Conservation (phyloP, 2,329 filamentous ascomycete species). For the Aureobasidium sp. region DNA sequence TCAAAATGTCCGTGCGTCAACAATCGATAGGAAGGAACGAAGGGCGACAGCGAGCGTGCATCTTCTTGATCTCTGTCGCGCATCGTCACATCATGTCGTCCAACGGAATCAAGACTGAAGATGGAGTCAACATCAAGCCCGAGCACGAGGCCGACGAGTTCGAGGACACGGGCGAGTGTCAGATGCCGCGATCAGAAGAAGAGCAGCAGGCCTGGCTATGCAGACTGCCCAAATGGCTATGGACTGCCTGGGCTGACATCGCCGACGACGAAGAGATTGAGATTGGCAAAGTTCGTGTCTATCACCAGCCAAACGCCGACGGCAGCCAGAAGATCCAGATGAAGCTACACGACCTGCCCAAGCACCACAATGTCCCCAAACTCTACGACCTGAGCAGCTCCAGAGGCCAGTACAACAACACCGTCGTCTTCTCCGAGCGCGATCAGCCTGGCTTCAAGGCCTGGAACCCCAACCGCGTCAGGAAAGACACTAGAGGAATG, state of each 20-base stretch:
- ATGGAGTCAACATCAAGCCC: slow-evolving; percentile 27
- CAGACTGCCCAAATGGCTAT: slow-evolving; percentile 70
- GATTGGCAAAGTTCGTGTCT: slow-evolving; percentile 62
- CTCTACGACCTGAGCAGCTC: slow-evolving; percentile 77
- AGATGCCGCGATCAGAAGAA: slow-evolving; percentile 15
- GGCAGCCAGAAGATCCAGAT: slow-evolving; percentile 40
- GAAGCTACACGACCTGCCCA: slow-evolving; percentile 54
- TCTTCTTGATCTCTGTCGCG: neutral
- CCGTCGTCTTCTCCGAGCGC: slow-evolving; percentile 88
- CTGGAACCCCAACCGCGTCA: slow-evolving; percentile 18
- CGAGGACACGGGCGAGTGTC: slow-evolving; percentile 36
- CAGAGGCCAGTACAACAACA: slow-evolving; percentile 64
- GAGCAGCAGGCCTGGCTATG: slow-evolving; percentile 52
- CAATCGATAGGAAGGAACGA: neutral
- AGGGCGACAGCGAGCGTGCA: neutral
- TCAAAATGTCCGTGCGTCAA: neutral
- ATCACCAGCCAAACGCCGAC: slow-evolving; percentile 16
- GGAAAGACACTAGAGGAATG: slow-evolving; percentile 14
- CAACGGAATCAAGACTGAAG: slow-evolving; percentile 34
- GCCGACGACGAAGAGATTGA: slow-evolving; percentile 76
- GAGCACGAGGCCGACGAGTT: slow-evolving; percentile 34
- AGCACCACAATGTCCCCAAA: slow-evolving; percentile 70
- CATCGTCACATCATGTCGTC: slow-evolving; percentile 20
- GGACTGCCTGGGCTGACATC: slow-evolving; percentile 67
- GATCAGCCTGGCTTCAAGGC: slow-evolving; percentile 68